These are phyloP conservation scores for Davidsoniella eucalypti DNA, from an alignment of 2,329 filamentous ascomycete species.

Conservation along the genomic window DNA sequence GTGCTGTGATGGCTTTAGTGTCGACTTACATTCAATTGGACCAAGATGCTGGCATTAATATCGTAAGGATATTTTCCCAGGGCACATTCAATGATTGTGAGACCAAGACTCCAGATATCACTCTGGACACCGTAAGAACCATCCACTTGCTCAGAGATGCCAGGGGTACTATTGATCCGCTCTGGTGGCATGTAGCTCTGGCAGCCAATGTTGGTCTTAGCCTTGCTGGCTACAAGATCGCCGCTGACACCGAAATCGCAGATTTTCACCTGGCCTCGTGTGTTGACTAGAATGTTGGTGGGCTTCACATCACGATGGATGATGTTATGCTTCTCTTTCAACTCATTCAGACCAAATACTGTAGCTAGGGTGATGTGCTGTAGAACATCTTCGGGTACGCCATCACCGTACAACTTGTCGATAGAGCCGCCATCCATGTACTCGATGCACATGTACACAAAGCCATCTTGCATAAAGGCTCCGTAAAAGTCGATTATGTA, in stretches of 20 bases:
- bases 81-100: conserved; percentile 92
- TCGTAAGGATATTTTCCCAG: conserved; percentile 93
- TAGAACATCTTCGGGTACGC: conserved; percentile 75
- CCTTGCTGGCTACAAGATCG: conserved; percentile 91
- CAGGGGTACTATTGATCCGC: conserved; percentile 45
- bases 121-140: conserved; percentile 96
- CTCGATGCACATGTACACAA: conserved; percentile 98
- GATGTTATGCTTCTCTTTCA: conserved; percentile 98
- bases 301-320: conserved; percentile 98
- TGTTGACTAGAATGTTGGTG: conserved; percentile 93
- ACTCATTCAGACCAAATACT: conserved; percentile 72
- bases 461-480: conserved; percentile 96
- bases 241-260: conserved; percentile 97
- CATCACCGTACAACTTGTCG: conserved; percentile 84
- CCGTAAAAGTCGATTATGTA: conserved; percentile 99
- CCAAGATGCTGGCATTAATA: conserved; percentile 96
- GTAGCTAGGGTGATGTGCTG: conserved; percentile 84
- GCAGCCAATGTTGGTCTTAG: conserved; percentile 96
- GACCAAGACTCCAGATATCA: conserved; percentile 89
- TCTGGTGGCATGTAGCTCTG: conserved; percentile 99
- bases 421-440: conserved; percentile 98
- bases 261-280: conserved; percentile 82
- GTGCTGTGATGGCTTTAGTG: too few species aligned
- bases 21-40: conserved; percentile 74
- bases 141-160: conserved; percentile 44